These are phyloP conservation scores for Alopecurus myosuroides DNA, from an alignment of 176 grass and related monocot species.

Conservation along the genomic window DNA sequence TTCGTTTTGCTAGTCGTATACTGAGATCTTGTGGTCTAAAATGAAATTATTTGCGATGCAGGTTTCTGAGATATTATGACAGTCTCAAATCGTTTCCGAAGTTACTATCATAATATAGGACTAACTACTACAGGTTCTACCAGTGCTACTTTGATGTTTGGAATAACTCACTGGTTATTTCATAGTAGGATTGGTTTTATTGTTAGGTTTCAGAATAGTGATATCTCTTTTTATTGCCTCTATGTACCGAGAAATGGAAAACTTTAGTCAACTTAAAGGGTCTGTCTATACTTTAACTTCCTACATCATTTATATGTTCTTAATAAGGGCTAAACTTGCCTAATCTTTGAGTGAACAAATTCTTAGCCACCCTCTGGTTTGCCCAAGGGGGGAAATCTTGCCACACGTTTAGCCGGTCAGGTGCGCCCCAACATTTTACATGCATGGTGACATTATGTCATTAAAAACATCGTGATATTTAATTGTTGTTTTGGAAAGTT, in stretches of 20 bases:
- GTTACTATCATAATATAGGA: background rate
- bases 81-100: background rate
- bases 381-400: background rate
- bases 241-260: background rate
- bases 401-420: background rate
- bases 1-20: background rate
- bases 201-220: background rate
- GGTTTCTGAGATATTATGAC: constrained; percentile 88
- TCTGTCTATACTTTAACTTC: background rate
- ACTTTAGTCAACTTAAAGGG: background rate
- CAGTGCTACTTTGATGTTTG: background rate
- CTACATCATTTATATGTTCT: background rate
- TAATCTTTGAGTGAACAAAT: background rate
- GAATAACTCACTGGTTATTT: background rate
- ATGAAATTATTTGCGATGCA: constrained; percentile 29
- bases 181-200: background rate
- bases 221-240: background rate
- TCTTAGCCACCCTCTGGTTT: background rate
- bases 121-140: background rate
- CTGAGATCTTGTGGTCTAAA: constrained; percentile 10
- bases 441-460: no score
- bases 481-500: no score
- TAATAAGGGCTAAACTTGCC: background rate
- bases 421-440: no score
- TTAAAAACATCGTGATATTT: no score